Base-by-base conservation (phyloP, 202 grass and related monocot genomes). In the Zoysia matrella region DNA sequence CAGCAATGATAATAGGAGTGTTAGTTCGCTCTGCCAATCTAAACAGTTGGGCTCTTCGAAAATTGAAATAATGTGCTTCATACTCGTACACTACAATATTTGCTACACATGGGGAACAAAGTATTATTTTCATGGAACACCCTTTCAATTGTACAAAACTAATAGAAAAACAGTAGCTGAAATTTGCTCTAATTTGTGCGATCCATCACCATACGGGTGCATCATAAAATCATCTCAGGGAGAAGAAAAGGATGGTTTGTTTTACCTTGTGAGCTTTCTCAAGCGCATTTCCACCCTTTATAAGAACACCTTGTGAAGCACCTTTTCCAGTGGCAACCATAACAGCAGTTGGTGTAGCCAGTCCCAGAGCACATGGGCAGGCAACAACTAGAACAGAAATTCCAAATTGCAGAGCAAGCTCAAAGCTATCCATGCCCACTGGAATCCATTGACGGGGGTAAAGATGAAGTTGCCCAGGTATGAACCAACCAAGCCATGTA, bases 301-400 rank as follows among this genome's bases (percentile, higher is more conserved):
- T 99, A 64, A 99, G 96, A 75, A 99, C 87, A 77, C 96, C 96
- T 76, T 94, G 96, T 40, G 96, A 96, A 76, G 93, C 96, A 69
- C 96, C 93, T 89, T 96, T 96, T 62, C 96, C 96, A 16, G 93
- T 99, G 65, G 96, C 96, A 86, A 99, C 96, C 93, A 99, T 99
- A 83, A 96, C 93, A 86, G 96, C 96, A 77, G 96, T 99, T 57
- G 96, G 96, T 46, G 96, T 99, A 65, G 96, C 96, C 82, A 99
- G 89, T 46, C 96, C 96, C 68, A 99, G 76, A 80, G 96, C 96
- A 42, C 96, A 99, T 45, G 96, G 96, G 72, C 96, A 99, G 46
- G 96, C 96, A 54, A 96, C 89, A 47, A 99, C 96, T 72, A 99
- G 88, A 30, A 99, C 96, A 50, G 96, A 99, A 76, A 99, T 96